Percentiles rank a stretch among this genome's conserved stretches.
Evolutionary conservation across 768 basidiomycete genomes (phyloP).

Genomic region (Xerocomus spinulosus): DNA sequence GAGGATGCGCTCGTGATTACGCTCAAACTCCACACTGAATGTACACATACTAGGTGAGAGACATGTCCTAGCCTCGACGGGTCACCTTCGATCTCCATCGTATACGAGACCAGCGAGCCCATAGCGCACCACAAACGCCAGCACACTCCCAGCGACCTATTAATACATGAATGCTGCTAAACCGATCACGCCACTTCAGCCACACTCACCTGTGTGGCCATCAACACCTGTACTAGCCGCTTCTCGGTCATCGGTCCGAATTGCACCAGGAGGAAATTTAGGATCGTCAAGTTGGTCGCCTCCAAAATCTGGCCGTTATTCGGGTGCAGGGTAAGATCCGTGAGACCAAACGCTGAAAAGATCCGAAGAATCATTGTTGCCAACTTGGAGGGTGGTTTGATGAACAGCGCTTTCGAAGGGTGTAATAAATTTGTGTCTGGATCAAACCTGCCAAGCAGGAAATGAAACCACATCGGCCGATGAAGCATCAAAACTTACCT

Average conservation of each 20-base stretch:
- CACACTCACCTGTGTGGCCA: slow-evolving; percentile 61
- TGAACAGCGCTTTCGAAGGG: slow-evolving; percentile 67
- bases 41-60: no score
- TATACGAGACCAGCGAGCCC: slow-evolving; percentile 87
- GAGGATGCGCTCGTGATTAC: no score
- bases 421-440: slow-evolving; percentile 67
- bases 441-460: slow-evolving; percentile 55
- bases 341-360: slow-evolving; percentile 60
- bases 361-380: slow-evolving; percentile 53
- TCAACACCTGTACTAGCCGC: slow-evolving; percentile 65
- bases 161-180: slow-evolving; percentile 5
- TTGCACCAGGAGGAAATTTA: slow-evolving; percentile 78
- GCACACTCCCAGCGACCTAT: slow-evolving; percentile 66
- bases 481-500: slow-evolving; percentile 44
- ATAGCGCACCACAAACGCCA: slow-evolving; percentile 86
- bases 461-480: background rate
- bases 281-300: slow-evolving; percentile 85
- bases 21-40: slow-evolving; percentile 22
- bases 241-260: slow-evolving; percentile 87
- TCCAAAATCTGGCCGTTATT: slow-evolving; percentile 57
- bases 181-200: background rate
- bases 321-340: slow-evolving; percentile 55
- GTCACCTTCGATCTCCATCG: slow-evolving; percentile 81
- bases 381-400: slow-evolving; percentile 50
- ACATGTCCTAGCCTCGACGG: no score